phyloP scores from a whole-genome alignment of 495 filamentous ascomycete species.

The Massariosphaeria phaeospora region DNA sequence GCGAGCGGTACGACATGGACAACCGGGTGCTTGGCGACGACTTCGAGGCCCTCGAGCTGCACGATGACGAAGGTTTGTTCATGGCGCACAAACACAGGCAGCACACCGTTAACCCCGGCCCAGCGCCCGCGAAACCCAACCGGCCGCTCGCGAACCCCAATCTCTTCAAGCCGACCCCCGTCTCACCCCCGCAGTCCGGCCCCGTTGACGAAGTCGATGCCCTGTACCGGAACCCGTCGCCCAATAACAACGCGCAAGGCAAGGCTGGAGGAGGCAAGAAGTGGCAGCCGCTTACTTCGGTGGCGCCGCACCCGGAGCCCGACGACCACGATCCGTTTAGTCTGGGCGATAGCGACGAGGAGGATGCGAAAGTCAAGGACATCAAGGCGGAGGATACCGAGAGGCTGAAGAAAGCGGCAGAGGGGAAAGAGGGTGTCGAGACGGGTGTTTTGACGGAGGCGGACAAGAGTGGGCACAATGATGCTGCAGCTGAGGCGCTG shows the following conservation, averaged over 20 bases:
- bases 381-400: slow-evolving; percentile 61
- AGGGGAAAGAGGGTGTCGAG: slow-evolving; percentile 21
- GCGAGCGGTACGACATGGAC: slow-evolving; percentile 92
- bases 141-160: slow-evolving; percentile 72
- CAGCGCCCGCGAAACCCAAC: slow-evolving; percentile 33
- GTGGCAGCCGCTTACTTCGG: slow-evolving; percentile 88
- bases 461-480: slow-evolving; percentile 41
- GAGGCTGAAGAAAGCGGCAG: slow-evolving; percentile 64
- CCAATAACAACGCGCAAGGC: slow-evolving; percentile 42
- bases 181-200: slow-evolving; percentile 50
- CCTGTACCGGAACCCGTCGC: slow-evolving; percentile 57
- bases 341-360: slow-evolving; percentile 92
- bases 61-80: slow-evolving; percentile 62
- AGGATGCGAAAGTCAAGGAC: slow-evolving; percentile 67
- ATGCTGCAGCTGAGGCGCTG: slow-evolving; percentile 45
- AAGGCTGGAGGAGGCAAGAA: slow-evolving; percentile 60
- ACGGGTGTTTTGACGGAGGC: slow-evolving; percentile 40
- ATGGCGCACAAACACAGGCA: not conserved
- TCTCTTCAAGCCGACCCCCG: slow-evolving; percentile 66
- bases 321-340: slow-evolving; percentile 94
- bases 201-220: slow-evolving; percentile 70
- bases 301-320: slow-evolving; percentile 76
- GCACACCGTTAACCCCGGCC: too few species aligned
- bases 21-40: slow-evolving; percentile 85
- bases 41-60: slow-evolving; percentile 81